phyloP scores from a whole-genome alignment of 169 alveolate genomes.

The Babesia sp. region DNA sequence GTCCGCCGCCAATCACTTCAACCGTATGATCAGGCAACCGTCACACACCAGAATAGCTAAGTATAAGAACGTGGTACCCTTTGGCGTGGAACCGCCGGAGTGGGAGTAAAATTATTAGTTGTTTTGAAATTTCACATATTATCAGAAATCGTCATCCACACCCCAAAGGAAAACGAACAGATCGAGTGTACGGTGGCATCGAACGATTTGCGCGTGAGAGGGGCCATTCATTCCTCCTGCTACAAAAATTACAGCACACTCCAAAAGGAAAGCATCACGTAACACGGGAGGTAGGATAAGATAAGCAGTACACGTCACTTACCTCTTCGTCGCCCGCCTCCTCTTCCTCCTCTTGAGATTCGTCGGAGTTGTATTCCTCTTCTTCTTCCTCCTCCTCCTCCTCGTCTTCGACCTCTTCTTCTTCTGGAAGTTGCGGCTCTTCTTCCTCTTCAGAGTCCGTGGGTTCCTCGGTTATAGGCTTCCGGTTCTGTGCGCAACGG shows the following conservation, averaged over 20 bases:
- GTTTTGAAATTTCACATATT: conserved; percentile 12
- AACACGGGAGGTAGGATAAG: not conserved
- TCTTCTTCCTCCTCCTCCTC: conserved; percentile 71
- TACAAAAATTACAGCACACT: not conserved
- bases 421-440: conserved; percentile 35
- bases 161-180: not conserved
- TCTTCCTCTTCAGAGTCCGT: conserved; percentile 63
- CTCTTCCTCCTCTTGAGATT: conserved; percentile 49
- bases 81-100: not conserved
- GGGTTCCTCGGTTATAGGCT: conserved; percentile 37
- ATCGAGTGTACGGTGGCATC: not conserved
- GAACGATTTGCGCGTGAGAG: not conserved
- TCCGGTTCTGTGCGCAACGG: conserved; percentile 48
- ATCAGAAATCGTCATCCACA: not conserved
- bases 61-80: not conserved
- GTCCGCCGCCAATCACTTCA: not conserved
- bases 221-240: conserved; percentile 29
- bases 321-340: conserved; percentile 64
- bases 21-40: not conserved
- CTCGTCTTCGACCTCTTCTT: conserved; percentile 44
- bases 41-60: not conserved
- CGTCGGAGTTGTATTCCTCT: conserved; percentile 44
- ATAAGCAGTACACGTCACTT: not conserved
- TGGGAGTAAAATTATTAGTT: not conserved
- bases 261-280: not conserved